Percentiles rank a stretch among this genome's conserved stretches.
Evolutionary conservation across 345 rosid genomes (phyloP).

Genomic region (Nephelium lappaceum): DNA sequence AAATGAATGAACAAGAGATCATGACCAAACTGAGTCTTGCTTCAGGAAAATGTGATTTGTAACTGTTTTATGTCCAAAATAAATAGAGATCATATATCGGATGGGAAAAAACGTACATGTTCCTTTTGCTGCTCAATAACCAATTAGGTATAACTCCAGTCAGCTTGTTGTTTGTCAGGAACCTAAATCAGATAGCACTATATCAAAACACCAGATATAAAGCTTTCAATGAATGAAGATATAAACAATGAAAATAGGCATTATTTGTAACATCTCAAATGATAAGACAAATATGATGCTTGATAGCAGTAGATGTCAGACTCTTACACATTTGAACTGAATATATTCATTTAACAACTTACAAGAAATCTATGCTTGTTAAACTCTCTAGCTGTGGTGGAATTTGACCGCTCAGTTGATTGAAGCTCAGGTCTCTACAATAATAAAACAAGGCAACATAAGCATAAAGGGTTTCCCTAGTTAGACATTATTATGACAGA

Average conservation of each 20-base stretch:
- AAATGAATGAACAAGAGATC: not conserved
- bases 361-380: slow-evolving; percentile 35
- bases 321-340: not conserved
- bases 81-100: not conserved
- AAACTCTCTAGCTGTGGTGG: slow-evolving; percentile 37
- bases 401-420: slow-evolving; percentile 59
- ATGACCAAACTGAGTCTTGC: not conserved
- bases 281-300: too few relatives aligned
- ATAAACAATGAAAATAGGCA: too few relatives aligned
- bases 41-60: not conserved
- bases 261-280: too few relatives aligned
- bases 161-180: slow-evolving; percentile 70
- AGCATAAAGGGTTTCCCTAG: not conserved
- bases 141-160: slow-evolving; percentile 65
- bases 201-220: not conserved
- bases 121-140: slow-evolving; percentile 27
- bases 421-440: slow-evolving; percentile 82
- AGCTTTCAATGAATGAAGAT: not conserved
- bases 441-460: not conserved
- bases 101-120: slow-evolving; percentile 45
- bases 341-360: slow-evolving; percentile 26
- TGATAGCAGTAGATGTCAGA: not conserved
- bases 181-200: slow-evolving; percentile 45
- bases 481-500: not conserved
- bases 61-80: too few relatives aligned